These are phyloP conservation scores for Salicornia ramosissima DNA, from an alignment of 148 eudicot species.

Conservation along the genomic window DNA sequence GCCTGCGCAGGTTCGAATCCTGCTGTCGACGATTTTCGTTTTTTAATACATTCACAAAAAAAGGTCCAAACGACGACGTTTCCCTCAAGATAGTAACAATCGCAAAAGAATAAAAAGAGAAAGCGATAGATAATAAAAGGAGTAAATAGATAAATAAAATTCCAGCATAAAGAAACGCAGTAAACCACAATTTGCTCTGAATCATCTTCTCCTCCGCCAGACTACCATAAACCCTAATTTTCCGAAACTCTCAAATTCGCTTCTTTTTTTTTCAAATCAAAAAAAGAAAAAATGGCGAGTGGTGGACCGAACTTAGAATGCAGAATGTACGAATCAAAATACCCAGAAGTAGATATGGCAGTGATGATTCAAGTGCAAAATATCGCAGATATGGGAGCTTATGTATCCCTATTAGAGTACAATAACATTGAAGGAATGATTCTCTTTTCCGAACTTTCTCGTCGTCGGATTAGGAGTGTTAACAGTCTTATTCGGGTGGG, in stretches of 20 bases:
- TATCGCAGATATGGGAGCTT: conserved; percentile 92
- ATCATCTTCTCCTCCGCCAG: not conserved
- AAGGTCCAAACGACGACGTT: not conserved
- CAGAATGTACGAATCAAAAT: conserved; percentile 83
- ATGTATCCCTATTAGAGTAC: conserved; percentile 83
- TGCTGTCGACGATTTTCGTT: conserved; percentile 45
- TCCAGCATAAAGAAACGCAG: not conserved
- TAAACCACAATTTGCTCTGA: too few relatives aligned
- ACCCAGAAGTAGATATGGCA: conserved; percentile 89
- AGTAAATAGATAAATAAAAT: too few relatives aligned
- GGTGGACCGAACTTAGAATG: conserved; percentile 63
- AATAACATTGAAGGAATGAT: conserved; percentile 99
- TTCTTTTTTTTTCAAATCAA: not conserved
- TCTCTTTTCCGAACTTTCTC: conserved; percentile 82
- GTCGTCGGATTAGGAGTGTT: conserved; percentile 85
- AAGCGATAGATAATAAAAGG: too few relatives aligned
- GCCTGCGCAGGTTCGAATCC: conserved; percentile 77
- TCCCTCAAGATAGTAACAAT: not conserved
- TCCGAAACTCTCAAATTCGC: not conserved
- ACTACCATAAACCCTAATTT: conserved; percentile 20
- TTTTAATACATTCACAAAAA: too few relatives aligned
- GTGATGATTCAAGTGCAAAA: conserved; percentile 95
- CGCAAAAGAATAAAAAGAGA: not conserved
- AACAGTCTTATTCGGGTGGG: conserved; percentile 90
- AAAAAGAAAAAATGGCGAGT: conserved; percentile 18